Conservation (phyloP, 495 filamentous ascomycete genomes). For the Hypomontagnella submonticulosa region DNA sequence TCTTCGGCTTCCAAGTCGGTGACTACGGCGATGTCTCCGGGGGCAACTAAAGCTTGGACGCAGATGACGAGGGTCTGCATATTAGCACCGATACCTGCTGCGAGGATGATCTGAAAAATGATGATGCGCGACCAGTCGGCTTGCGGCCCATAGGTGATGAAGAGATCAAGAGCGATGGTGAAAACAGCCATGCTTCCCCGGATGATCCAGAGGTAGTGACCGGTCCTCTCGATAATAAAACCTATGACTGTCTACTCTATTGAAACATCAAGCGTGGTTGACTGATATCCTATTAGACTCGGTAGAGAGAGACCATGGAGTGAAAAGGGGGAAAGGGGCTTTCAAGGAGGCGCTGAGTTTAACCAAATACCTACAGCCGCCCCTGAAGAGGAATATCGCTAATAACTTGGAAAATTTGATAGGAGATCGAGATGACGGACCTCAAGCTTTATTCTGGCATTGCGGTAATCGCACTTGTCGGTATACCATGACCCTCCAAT, state of each 20-base stretch:
- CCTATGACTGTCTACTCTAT: not conserved
- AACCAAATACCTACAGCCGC: no score
- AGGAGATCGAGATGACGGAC: not conserved
- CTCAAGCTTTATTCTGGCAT: not conserved
- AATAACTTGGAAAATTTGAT: not conserved
- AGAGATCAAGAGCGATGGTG: not conserved
- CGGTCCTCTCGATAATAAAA: not conserved
- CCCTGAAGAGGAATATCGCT: no score
- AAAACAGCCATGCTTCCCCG: conserved; percentile 1
- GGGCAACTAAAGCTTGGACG: not conserved
- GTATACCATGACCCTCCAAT: not conserved
- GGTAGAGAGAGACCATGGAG: no score
- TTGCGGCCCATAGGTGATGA: not conserved
- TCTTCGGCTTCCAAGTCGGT: not conserved
- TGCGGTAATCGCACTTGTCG: not conserved
- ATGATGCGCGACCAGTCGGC: not conserved
- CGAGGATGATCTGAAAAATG: conserved; percentile 1
- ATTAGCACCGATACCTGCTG: not conserved
- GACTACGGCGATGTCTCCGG: not conserved
- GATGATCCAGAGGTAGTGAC: not conserved
- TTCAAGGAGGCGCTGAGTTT: no score
- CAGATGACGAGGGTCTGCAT: not conserved
- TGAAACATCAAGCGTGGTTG: not conserved
- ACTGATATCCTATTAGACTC: not conserved
- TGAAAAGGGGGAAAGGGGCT: no score